Base-by-base conservation (phyloP, 169 alveolate species). In the Hepatocystis sp. region DNA sequence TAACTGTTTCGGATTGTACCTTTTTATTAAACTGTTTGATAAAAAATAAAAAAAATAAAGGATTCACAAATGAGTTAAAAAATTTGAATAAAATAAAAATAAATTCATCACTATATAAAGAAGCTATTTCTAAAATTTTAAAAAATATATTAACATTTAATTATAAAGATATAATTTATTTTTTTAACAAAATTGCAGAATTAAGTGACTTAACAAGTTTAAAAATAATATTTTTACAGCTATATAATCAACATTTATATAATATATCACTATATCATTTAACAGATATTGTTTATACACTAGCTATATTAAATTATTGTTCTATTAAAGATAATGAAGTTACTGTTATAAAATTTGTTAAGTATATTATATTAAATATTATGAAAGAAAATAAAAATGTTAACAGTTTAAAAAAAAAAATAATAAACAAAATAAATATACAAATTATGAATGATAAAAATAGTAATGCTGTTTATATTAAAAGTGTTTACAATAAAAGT, bases 11-110 rank as follows among this genome's bases (percentile, higher is more conserved):
- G 28, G 86, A 71, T 39, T 71, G 76, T 10, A 42, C 60, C 3
- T 47, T 71, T 15, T 55, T 71, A 34, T 46, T 71, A 36, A 71
- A 71, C n/a, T 56, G 42, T 40, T 15, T 71, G 5, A 71, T 71
- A 23, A 58, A 63, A n/a, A 71, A 71, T 56, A 71, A 71, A 30
- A 71, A 55, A 23, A 71, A 44, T 61, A 71, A 51, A 32, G 52
- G 39, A 30, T 25, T 47, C 15, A 17, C 25, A 5, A 25, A 28
- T 5, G 64, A 71, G 13, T 5, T 34, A 17, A 71, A 71, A 61
- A 27, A 71, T 47, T 0, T 27, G 2, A 40, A 61, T 15, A 71
- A 23, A 36, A 19, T 71, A 49, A 71, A 56, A 25, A 19, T 71
- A 11, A 39, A 32, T n/a, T 71, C 86, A 4, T 2, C 63, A 4